Evolutionary conservation across 2,329 filamentous ascomycete species (phyloP).

Genomic region (Stylonectria norvegica): DNA sequence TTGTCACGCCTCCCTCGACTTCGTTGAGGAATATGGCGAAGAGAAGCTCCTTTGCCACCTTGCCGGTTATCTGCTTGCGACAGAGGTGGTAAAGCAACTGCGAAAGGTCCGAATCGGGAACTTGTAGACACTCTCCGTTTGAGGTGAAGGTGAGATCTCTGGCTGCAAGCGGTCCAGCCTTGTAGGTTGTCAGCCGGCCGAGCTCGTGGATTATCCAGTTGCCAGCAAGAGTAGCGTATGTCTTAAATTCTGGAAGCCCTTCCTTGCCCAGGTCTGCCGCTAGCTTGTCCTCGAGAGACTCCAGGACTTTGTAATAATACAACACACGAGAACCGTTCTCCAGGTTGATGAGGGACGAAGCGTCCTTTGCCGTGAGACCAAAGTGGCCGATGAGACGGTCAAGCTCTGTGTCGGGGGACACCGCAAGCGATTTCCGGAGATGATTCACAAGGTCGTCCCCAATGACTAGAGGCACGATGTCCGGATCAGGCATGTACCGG

Average conservation of each 20-base stretch:
- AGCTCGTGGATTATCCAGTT: slow-evolving; percentile 76
- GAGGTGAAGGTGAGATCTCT: slow-evolving; percentile 39
- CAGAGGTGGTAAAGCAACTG: slow-evolving; percentile 50
- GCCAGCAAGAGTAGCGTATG: slow-evolving; percentile 46
- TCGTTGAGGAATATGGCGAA: slow-evolving; percentile 50
- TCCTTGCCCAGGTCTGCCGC: slow-evolving; percentile 16
- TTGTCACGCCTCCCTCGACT: slow-evolving; percentile 41
- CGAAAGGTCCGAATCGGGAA: slow-evolving; percentile 47
- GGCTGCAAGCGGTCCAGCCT: slow-evolving; percentile 32
- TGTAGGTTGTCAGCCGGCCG: slow-evolving; percentile 61
- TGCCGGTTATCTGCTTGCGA: slow-evolving; percentile 49
- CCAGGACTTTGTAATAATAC: slow-evolving; percentile 71
- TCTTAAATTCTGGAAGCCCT: slow-evolving; percentile 28
- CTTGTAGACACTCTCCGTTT: slow-evolving; percentile 45
- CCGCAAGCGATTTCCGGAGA: slow-evolving; percentile 61
- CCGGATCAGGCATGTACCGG: slow-evolving; percentile 96
- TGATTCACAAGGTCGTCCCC: slow-evolving; percentile 64
- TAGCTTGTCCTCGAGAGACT: slow-evolving; percentile 38
- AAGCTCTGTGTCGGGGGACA: slow-evolving; percentile 68
- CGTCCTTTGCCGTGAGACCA: slow-evolving; percentile 75
- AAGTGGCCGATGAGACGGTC: slow-evolving; percentile 60
- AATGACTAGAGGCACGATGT: slow-evolving; percentile 77
- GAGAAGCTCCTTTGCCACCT: slow-evolving; percentile 57
- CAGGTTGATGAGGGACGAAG: slow-evolving; percentile 70
- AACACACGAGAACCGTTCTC: slow-evolving; percentile 77